Evolutionary conservation across 345 rosid genomes (phyloP), one percentile per base, ranked within the genome.

Genomic region (Euphorbia pulcherrima): DNA sequence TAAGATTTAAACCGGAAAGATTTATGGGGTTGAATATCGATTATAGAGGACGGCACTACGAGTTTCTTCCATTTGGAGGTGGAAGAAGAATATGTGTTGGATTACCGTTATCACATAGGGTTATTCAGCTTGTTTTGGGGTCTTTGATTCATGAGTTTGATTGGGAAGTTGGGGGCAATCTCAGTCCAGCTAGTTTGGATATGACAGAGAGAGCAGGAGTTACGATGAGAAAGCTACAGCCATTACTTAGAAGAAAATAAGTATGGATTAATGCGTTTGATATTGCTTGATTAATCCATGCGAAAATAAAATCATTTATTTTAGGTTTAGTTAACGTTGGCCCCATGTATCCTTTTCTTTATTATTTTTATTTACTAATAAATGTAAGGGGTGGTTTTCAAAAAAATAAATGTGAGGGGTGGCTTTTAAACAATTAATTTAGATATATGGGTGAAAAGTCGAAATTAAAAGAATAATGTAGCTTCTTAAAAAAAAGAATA

Each of bases 81-180:
- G 85, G 85, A 12, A 35, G 87, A 33, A 73, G 87, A 67, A 71
- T 84, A 41, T 84, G 87, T 16, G 85, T 77, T 0, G 87, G 87
- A 6, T 27, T 84, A 53, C 60, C 83, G 5, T 59, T 84, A 14
- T 83, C 83, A 44, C 81, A 73, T 30, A 69, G 82, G 21, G 59
- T 75, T 11, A 44, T 84, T 29, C 53, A 75, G 60, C 66, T 81
- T 8, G 21, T 63, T 20, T 55, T 84, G 27, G 77, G 83, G 7
- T 77, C 85, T n/a, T 54, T 84, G 68, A 66, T 84, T 55, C 82
- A 84, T 40, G 69, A 81, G 7, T 39, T 39, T 39, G 44, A 39
- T 39, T 44, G 50, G 50, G 50, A 44, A 44, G 1, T 44, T 14
- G 50, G 50, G 2, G 16, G 50, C 2, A 12, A 12, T 44, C 44